phyloP scores from a whole-genome alignment of 2,329 filamentous ascomycete species.

The Fusarium sp. region DNA sequence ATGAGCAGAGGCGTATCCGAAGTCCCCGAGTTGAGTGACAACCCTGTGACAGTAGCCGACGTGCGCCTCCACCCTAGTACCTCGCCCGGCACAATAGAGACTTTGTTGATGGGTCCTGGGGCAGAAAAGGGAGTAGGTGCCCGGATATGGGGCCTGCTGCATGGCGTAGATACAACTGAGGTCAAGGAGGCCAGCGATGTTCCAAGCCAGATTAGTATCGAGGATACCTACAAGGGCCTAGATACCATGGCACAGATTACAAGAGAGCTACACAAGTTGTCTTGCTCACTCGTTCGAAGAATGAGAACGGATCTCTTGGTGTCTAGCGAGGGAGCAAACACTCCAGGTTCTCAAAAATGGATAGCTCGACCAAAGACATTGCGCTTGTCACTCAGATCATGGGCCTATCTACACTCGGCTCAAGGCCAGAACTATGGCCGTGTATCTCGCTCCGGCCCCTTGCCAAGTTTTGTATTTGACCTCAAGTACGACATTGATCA shows the following conservation, averaged over 20 bases:
- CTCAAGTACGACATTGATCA: conserved; percentile 64
- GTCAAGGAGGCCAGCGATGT: conserved; percentile 76
- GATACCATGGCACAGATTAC: conserved; percentile 70
- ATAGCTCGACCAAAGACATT: conserved; percentile 82
- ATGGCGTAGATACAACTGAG: conserved; percentile 80
- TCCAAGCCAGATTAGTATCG: conserved; percentile 91
- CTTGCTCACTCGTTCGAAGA: conserved; percentile 75
- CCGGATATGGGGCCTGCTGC: conserved; percentile 79
- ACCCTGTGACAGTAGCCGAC: conserved; percentile 68
- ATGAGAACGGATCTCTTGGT: conserved; percentile 81
- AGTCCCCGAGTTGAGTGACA: conserved; percentile 47
- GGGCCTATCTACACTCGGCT: conserved; percentile 50
- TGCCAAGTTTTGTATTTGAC: conserved; percentile 79
- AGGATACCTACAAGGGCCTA: conserved; percentile 85
- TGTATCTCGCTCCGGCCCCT: conserved; percentile 76
- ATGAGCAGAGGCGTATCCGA: conserved; percentile 47
- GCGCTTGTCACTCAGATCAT: conserved; percentile 79
- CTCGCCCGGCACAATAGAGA: conserved; percentile 71
- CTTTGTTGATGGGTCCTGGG: conserved; percentile 74
- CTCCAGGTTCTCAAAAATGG: conserved; percentile 63
- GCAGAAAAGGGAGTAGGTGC: conserved; percentile 74
- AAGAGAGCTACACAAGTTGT: conserved; percentile 73
- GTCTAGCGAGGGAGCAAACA: conserved; percentile 52
- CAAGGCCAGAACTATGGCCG: conserved; percentile 70
- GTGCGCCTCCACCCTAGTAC: conserved; percentile 71